Base-by-base conservation (phyloP, 1,139 yeast species). In the Nakaseomyces glabratus region DNA sequence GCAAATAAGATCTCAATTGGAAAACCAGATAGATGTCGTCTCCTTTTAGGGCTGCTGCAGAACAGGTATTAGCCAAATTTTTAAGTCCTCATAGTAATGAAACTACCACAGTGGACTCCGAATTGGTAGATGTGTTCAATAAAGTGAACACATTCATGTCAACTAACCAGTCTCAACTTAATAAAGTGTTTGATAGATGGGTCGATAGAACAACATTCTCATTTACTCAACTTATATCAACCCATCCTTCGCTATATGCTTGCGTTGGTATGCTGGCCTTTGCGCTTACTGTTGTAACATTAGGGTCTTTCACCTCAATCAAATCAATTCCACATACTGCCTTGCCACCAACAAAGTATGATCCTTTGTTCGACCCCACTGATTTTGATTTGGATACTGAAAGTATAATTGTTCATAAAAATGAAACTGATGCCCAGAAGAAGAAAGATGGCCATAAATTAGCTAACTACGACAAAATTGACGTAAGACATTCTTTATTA, bases 321-420 rank as follows among this genome's bases (percentile, higher is more conserved):
- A 28, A 33, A 6, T 43, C 49, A 6, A 48, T 50, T 26, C 55
- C 54, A 11, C 43, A 42, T 20, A 50, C 52, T 17, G 51, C 55
- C 10, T 34, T 48, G 30, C 51, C 55, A 14, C 52, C 55, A 20
- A 48, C 52, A 4, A 39, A 38, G 11, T 30, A 35, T 11, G 50
- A 50, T 35, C 42, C 43, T 2, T 29, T 45, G 31, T 50, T 45
- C 35, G 52, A 50, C 30, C 49, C 51, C n/a, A 37, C 44, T 8
- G 55, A 50, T 37, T 39, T 43, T 21, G 49, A 46, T 33, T 13
- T 46, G 11, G 46, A 39, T 19, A 44, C 38, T 22, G 49, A 45
- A 8, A 41, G 47, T 22, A 38, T 39, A 16, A 39, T 45, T 7
- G 25, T 34, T 17, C 34, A 30, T 21, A 32, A 32, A 13, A 31